These are phyloP conservation scores for Ophiostoma himal-ulmi DNA, from an alignment of 2,329 filamentous ascomycete species.

Conservation along the genomic window DNA sequence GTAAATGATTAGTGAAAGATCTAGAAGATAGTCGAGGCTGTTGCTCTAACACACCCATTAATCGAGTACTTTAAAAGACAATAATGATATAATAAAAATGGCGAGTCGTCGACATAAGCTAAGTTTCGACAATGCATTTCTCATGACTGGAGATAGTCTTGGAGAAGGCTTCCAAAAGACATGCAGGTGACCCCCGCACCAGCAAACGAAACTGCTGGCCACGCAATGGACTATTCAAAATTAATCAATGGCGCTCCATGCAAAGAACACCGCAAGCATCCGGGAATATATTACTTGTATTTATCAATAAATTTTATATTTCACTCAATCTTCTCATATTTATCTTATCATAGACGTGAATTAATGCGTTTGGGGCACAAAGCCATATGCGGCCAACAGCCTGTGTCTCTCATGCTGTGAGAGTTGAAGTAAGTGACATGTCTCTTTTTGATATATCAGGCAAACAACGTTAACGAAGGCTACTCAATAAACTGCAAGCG, in stretches of 20 bases:
- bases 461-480: not conserved
- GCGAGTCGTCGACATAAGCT: too few relatives aligned
- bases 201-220: not conserved
- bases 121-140: not conserved
- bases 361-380: not conserved
- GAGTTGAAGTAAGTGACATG: constrained; percentile 15
- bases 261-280: not conserved
- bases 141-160: not conserved
- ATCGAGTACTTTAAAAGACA: too few relatives aligned
- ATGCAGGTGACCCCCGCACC: not conserved
- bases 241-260: not conserved
- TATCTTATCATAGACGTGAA: not conserved
- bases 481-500: not conserved
- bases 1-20: too few relatives aligned
- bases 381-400: not conserved
- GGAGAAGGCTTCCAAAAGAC: not conserved
- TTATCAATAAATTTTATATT: not conserved
- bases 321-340: not conserved
- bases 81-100: too few relatives aligned
- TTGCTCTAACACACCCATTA: too few relatives aligned
- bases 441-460: constrained; percentile 9
- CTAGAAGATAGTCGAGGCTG: too few relatives aligned
- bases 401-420: constrained; percentile 6
- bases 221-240: not conserved
- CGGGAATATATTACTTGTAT: not conserved